Conservation (phyloP, 2,329 filamentous ascomycete genomes). For the Emergomyces orientalis region DNA sequence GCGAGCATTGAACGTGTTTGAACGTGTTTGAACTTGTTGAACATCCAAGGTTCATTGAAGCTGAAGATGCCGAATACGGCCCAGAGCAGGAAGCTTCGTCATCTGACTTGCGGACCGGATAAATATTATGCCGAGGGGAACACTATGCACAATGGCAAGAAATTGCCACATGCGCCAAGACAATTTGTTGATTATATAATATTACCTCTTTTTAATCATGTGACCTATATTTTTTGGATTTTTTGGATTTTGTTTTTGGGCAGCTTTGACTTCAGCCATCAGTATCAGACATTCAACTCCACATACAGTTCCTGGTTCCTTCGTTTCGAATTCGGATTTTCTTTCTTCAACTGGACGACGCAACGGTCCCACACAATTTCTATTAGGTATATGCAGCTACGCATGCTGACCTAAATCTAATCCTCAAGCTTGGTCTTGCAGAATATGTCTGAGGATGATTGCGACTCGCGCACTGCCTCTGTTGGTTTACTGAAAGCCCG, state of each 20-base stretch:
- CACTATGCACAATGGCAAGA: too few relatives aligned
- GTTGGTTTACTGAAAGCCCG: conserved; percentile 33
- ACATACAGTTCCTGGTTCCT: neutral
- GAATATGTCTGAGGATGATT: conserved; percentile 21
- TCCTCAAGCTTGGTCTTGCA: neutral
- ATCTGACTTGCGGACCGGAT: neutral
- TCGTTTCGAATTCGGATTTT: neutral
- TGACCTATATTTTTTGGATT: neutral
- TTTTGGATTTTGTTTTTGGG: neutral
- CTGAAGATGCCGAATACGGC: conserved; percentile 2
- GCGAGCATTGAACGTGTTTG: neutral
- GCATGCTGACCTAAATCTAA: neutral
- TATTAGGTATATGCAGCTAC: neutral
- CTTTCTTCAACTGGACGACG: neutral
- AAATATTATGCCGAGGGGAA: neutral
- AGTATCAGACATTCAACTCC: neutral
- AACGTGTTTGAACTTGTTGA: neutral
- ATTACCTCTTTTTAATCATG: neutral
- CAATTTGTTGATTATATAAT: neutral
- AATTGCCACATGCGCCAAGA: neutral
- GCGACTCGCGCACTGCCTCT: conserved; percentile 40
- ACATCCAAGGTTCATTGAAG: neutral
- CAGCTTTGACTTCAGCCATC: neutral
- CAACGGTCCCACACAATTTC: neutral
- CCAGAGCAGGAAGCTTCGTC: neutral